Percentiles rank a stretch among this genome's conserved stretches.
These are phyloP conservation scores for Sarocladiaceae sp. DNA, from an alignment of 2,329 filamentous ascomycete genomes.

Conservation along the genomic window DNA sequence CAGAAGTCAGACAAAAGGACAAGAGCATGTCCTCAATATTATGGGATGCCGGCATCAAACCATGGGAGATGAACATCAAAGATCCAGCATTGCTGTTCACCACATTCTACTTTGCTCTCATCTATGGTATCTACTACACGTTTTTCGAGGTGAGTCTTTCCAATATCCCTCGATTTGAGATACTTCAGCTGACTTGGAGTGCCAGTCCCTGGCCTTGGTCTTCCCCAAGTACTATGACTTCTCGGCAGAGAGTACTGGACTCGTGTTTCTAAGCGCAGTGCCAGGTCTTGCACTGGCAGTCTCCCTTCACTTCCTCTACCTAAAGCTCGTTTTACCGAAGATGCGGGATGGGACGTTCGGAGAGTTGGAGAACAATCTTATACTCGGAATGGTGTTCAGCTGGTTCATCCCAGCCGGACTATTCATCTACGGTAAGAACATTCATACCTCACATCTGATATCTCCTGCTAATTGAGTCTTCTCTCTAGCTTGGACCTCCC, in stretches of 20 bases:
- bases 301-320: background rate
- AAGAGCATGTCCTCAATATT: slow-evolving; percentile 37
- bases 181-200: background rate
- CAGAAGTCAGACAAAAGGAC: slow-evolving; percentile 50
- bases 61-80: slow-evolving; percentile 28
- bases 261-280: background rate
- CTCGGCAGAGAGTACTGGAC: background rate
- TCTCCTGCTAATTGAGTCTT: background rate
- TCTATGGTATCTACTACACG: slow-evolving; percentile 39
- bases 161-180: background rate
- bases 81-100: slow-evolving; percentile 39
- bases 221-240: background rate
- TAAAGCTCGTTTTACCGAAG: background rate
- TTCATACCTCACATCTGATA: background rate
- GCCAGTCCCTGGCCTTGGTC: background rate
- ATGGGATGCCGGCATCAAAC: slow-evolving; percentile 33
- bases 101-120: slow-evolving; percentile 34
- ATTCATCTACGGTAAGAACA: background rate
- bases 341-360: background rate
- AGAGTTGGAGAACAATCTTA: background rate
- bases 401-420: background rate
- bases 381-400: background rate
- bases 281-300: background rate
- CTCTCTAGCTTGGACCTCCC: background rate
- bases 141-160: slow-evolving; percentile 35